Evolutionary conservation across 805 yeast genomes (phyloP).

Genomic region (Candida wancherniae): DNA sequence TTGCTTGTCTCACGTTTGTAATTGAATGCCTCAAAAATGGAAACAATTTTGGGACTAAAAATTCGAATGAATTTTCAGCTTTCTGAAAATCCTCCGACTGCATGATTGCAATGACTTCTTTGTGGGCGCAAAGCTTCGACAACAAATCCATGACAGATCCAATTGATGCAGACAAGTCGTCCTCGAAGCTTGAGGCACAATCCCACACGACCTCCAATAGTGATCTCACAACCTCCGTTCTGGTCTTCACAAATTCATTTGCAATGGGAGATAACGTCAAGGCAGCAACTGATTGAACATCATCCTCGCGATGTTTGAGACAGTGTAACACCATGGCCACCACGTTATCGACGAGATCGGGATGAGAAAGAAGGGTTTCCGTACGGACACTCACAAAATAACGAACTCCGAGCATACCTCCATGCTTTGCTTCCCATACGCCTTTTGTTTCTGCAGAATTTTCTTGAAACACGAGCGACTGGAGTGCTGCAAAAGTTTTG

Average conservation of each 20-base stretch:
- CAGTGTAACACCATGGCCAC: conserved; percentile 86
- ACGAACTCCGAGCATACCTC: conserved; percentile 90
- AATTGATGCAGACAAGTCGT: conserved; percentile 90
- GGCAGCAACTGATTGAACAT: conserved; percentile 96
- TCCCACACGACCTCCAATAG: conserved; percentile 80
- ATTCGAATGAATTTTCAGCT: conserved; percentile 56
- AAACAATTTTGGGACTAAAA: conserved; percentile 81
- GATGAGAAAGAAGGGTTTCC: conserved; percentile 60
- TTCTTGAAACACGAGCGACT: conserved; percentile 65
- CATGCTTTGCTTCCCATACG: conserved; percentile 99
- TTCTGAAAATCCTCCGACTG: conserved; percentile 53
- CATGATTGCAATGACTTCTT: conserved; percentile 69
- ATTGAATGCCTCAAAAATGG: conserved; percentile 95
- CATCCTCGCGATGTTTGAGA: conserved; percentile 74
- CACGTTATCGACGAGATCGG: conserved; percentile 61
- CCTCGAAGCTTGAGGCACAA: conserved; percentile 76
- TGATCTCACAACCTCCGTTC: conserved; percentile 45
- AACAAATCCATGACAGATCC: conserved; percentile 94
- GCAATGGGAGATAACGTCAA: conserved; percentile 89
- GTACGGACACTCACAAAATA: conserved; percentile 88
- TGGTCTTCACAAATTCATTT: conserved; percentile 69
- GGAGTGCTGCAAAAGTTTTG: conserved; percentile 60
- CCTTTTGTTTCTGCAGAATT: no score
- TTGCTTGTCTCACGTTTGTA: conserved; percentile 84
- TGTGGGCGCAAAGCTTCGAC: conserved; percentile 80